A percentile compares a stretch with the other conserved stretches of the same genome.
phyloP scores from a whole-genome alignment of 108 stramenopile species.

The Cyclotella choctawhatcheeana region DNA sequence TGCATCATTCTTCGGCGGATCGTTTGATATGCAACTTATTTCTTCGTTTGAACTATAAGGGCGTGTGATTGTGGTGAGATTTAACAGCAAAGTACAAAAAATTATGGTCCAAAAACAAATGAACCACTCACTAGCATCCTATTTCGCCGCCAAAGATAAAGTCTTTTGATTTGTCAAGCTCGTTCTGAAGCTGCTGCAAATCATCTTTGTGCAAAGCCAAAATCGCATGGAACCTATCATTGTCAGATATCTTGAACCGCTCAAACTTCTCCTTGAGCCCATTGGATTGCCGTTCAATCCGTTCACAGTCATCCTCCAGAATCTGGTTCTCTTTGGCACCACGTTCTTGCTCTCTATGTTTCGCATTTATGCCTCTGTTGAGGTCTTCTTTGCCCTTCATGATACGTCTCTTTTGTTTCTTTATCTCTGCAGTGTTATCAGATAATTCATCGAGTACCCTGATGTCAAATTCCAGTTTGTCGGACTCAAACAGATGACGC shows the following conservation, averaged over 20 bases:
- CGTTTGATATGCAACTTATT: conserved; percentile 3
- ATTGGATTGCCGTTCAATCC: conserved; percentile 47
- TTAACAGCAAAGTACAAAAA: background rate
- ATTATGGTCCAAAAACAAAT: background rate
- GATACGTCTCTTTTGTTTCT: conserved; percentile 50
- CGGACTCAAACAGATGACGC: conserved; percentile 38
- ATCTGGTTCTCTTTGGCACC: conserved; percentile 30
- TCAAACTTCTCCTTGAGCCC: conserved; percentile 55
- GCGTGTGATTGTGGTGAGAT: background rate
- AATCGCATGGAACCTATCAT: conserved; percentile 45
- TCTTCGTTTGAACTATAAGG: conserved; percentile 5
- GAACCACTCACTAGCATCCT: conserved; percentile 36
- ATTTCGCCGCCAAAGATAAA: conserved; percentile 43
- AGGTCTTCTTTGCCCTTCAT: conserved; percentile 51
- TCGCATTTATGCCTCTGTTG: conserved; percentile 14
- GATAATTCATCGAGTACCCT: conserved; percentile 48
- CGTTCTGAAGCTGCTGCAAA: conserved; percentile 33
- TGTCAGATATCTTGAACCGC: conserved; percentile 43
- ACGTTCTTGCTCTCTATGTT: conserved; percentile 20
- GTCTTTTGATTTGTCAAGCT: conserved; percentile 38
- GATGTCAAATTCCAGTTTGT: conserved; percentile 47
- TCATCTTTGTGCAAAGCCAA: conserved; percentile 40
- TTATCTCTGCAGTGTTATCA: conserved; percentile 29
- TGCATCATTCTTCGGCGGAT: background rate
- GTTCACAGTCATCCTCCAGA: conserved; percentile 50